These are phyloP conservation scores for Lolium perenne DNA, from an alignment of 176 grass and related monocot genomes.

Conservation along the genomic window DNA sequence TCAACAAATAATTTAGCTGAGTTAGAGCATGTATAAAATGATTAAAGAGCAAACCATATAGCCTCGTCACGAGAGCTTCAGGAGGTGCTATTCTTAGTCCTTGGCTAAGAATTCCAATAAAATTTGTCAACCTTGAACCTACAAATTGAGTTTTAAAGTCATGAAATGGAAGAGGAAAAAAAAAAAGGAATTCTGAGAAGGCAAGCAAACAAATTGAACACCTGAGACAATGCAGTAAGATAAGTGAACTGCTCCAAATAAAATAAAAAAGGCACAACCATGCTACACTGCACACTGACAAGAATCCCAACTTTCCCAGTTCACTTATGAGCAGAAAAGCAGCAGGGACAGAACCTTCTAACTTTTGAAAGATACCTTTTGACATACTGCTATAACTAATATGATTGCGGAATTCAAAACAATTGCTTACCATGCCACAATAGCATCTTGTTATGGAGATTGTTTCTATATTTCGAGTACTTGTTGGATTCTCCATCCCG, in stretches of 20 bases:
- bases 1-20: neutral
- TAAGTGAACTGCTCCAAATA: neutral
- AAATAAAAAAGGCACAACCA: neutral
- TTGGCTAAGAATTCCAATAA: slow-evolving; percentile 95
- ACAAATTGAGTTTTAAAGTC: slow-evolving; percentile 34
- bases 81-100: slow-evolving; percentile 97
- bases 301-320: slow-evolving; percentile 14
- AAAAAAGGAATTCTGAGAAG: neutral
- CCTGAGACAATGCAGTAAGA: neutral
- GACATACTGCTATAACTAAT: neutral
- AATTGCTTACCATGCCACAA: slow-evolving; percentile 88
- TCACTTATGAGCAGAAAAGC: slow-evolving; percentile 4
- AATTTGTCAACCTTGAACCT: slow-evolving; percentile 98
- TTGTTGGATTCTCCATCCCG: slow-evolving; percentile 84
- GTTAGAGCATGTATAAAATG: slow-evolving; percentile 7
- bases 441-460: slow-evolving; percentile 94
- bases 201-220: slow-evolving; percentile 27
- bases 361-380: slow-evolving; percentile 1
- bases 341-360: neutral
- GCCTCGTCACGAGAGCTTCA: slow-evolving; percentile 83
- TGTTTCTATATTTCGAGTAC: slow-evolving; percentile 73
- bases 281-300: neutral
- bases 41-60: slow-evolving; percentile 76
- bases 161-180: neutral
- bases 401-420: neutral